phyloP scores from a whole-genome alignment of 1,139 yeast genomes.

The Hemisphaericaspora xylofermentans region DNA sequence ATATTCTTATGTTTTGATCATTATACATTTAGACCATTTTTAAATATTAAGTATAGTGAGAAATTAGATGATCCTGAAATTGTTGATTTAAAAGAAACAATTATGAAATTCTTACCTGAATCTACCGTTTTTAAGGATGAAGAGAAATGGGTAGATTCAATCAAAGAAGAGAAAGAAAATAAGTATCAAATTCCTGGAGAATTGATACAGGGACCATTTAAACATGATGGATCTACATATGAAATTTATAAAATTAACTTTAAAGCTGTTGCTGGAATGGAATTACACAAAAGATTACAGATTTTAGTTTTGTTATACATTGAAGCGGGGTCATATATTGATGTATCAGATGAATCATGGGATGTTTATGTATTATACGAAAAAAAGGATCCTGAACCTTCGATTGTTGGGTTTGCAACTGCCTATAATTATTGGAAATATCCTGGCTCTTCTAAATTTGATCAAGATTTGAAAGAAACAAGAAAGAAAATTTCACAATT shows the following conservation, averaged over 20 bases:
- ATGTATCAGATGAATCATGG: conserved; percentile 75
- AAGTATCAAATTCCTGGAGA: conserved; percentile 50
- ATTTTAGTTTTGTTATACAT: conserved; percentile 79
- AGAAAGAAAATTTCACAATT: conserved; percentile 88
- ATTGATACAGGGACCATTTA: conserved; percentile 33
- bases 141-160: conserved; percentile 58
- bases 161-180: conserved; percentile 46
- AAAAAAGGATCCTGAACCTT: conserved; percentile 37
- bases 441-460: conserved; percentile 58
- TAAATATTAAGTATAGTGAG: conserved; percentile 55
- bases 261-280: conserved; percentile 39
- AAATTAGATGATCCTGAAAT: conserved; percentile 53
- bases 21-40: conserved; percentile 44
- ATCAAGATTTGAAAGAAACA: conserved; percentile 38
- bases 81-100: conserved; percentile 50
- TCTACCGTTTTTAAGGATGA: conserved; percentile 64
- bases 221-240: conserved; percentile 28
- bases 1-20: conserved; percentile 50
- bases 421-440: conserved; percentile 84
- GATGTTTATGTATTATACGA: conserved; percentile 51
- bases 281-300: conserved; percentile 70
- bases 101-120: conserved; percentile 60
- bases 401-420: conserved; percentile 76
- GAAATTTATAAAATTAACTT: conserved; percentile 42
- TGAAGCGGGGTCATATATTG: conserved; percentile 93